phyloP scores from a whole-genome alignment of 306 rosid genomes.

The Cyclanthera cordifolia region DNA sequence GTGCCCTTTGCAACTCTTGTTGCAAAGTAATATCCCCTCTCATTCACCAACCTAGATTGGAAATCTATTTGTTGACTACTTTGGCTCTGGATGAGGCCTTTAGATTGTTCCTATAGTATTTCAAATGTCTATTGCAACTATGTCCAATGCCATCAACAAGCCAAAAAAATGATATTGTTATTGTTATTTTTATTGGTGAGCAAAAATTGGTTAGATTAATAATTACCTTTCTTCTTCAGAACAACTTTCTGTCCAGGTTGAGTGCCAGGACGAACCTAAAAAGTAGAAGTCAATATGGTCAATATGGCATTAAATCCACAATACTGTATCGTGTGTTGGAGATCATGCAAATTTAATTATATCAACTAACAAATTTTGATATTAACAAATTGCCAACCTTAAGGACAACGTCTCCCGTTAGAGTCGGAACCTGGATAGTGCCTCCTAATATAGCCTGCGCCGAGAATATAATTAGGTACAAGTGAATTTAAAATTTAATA shows the following conservation, averaged over 20 bases:
- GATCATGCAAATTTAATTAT: too few species aligned
- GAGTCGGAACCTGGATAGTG: conserved; percentile 81
- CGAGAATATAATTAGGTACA: neutral
- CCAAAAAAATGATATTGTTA: neutral
- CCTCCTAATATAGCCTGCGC: conserved; percentile 82
- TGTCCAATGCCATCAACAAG: neutral
- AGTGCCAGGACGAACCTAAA: conserved; percentile 72
- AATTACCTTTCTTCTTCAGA: conserved; percentile 87
- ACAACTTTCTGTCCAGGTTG: conserved; percentile 89
- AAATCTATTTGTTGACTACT: too few species aligned
- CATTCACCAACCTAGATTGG: too few species aligned
- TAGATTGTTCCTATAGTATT: too few species aligned
- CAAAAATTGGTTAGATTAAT: neutral
- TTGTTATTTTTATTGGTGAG: too few species aligned
- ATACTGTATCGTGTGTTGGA: conserved; percentile 2
- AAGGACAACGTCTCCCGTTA: conserved; percentile 72
- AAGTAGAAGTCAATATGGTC: conserved; percentile 12
- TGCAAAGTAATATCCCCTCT: too few species aligned
- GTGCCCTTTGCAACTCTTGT: neutral
- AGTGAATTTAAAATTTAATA: neutral
- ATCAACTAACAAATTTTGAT: too few species aligned
- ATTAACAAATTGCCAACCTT: conserved; percentile 42
- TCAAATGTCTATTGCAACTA: too few species aligned
- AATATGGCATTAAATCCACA: conserved; percentile 3
- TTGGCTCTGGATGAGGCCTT: too few species aligned